Conservation (phyloP, 2,329 filamentous ascomycete genomes). For the Ophiocordyceps camponoti-floridani region DNA sequence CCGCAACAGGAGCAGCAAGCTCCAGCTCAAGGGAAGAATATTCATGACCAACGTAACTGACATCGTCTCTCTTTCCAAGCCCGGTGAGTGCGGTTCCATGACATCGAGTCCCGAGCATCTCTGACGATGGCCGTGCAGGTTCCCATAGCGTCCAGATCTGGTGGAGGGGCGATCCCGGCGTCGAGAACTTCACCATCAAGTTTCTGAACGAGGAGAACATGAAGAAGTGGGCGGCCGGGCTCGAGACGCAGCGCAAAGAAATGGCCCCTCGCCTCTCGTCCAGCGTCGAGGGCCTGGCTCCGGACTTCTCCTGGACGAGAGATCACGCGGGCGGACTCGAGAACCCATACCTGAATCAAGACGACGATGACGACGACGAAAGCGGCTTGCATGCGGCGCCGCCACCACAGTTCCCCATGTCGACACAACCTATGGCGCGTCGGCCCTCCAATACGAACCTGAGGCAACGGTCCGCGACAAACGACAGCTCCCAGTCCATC, state of each 20-base stretch:
- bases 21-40: constrained; percentile 91
- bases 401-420: constrained; percentile 15
- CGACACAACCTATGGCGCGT: constrained; percentile 12
- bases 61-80: constrained; percentile 71
- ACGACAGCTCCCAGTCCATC: constrained; percentile 45
- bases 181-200: constrained; percentile 91
- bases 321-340: constrained; percentile 47
- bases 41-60: constrained; percentile 99
- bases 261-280: constrained; percentile 29
- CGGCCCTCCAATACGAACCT: constrained; percentile 54
- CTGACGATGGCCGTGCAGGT: constrained; percentile 27
- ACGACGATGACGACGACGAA: constrained; percentile 46
- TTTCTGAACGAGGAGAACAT: constrained; percentile 83
- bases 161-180: constrained; percentile 92
- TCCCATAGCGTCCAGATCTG: constrained; percentile 94
- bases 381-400: constrained; percentile 18
- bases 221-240: constrained; percentile 74
- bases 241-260: constrained; percentile 59
- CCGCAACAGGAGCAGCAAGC: constrained; percentile 52
- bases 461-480: constrained; percentile 58
- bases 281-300: constrained; percentile 33
- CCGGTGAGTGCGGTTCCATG: constrained; percentile 39
- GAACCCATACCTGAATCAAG: constrained; percentile 61
- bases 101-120: too few relatives aligned
- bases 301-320: constrained; percentile 68